A percentile compares a stretch with the other conserved stretches of the same genome.
Evolutionary conservation across 495 filamentous ascomycete genomes (phyloP).

Genomic region (Talaromyces proteolyticus): DNA sequence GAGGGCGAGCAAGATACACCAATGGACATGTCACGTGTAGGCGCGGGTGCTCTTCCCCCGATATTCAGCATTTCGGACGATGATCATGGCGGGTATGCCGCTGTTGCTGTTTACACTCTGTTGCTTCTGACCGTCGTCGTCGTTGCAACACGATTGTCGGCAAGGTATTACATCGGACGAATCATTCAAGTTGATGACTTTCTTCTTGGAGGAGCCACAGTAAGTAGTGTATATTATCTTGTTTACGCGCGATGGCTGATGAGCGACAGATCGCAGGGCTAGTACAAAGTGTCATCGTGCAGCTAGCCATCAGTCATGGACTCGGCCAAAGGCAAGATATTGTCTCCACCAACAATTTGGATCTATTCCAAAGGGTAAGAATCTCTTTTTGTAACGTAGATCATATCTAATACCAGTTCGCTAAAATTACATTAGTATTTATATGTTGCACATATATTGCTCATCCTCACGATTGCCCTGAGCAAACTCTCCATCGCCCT

Average conservation of each 20-base stretch:
- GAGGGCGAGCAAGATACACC: too few relatives aligned
- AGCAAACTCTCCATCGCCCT: constrained; percentile 18
- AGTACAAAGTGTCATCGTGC: constrained; percentile 20
- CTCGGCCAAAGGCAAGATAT: constrained; percentile 14
- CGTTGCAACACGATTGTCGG: constrained; percentile 17
- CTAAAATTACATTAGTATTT: constrained; percentile 16
- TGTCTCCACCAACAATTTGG: constrained; percentile 7
- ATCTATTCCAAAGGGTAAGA: constrained; percentile 15
- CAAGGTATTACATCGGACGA: constrained; percentile 21
- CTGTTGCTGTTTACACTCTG: constrained; percentile 20
- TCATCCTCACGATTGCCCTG: constrained; percentile 15
- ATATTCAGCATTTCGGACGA: constrained; percentile 22
- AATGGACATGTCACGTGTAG: neutral
- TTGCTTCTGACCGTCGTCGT: constrained; percentile 15
- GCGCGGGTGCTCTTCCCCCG: constrained; percentile 20
- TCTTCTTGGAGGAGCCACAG: constrained; percentile 14
- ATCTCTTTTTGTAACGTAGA: neutral
- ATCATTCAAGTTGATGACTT: constrained; percentile 20
- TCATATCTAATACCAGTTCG: neutral
- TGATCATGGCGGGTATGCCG: constrained; percentile 22
- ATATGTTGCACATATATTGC: constrained; percentile 22
- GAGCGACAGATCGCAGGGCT: constrained; percentile 14
- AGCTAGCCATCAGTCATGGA: constrained; percentile 20
- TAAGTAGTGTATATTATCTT: constrained; percentile 5
- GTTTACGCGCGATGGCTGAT: neutral